Percentiles rank a stretch among this genome's conserved stretches.
These are phyloP conservation scores for Cylindrotheca closterium DNA, from an alignment of 108 stramenopile species.

Conservation along the genomic window DNA sequence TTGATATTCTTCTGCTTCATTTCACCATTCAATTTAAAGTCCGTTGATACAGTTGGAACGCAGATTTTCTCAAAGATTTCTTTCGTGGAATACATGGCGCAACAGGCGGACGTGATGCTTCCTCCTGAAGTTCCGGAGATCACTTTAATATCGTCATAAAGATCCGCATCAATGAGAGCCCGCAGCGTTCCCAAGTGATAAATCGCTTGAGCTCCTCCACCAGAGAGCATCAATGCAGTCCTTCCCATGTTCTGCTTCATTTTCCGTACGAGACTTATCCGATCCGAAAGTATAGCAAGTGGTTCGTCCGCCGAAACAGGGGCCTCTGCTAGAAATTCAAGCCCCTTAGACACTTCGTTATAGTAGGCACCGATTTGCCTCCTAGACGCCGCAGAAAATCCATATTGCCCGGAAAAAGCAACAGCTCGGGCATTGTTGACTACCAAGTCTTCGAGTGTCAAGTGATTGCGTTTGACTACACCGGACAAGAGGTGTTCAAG, in stretches of 20 bases:
- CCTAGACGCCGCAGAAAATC: constrained; percentile 54
- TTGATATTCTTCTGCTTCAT: constrained; percentile 77
- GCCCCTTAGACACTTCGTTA: constrained; percentile 68
- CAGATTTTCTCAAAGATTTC: constrained; percentile 82
- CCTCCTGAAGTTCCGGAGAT: constrained; percentile 92
- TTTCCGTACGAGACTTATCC: constrained; percentile 67
- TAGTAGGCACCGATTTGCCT: constrained; percentile 65
- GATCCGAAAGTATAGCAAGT: constrained; percentile 49
- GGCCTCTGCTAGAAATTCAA: constrained; percentile 67
- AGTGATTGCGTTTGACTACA: constrained; percentile 89
- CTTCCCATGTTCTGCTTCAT: constrained; percentile 89
- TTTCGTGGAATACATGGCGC: constrained; percentile 71
- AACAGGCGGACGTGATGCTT: constrained; percentile 88
- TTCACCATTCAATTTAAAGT: constrained; percentile 78
- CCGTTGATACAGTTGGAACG: constrained; percentile 79
- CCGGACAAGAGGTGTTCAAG: constrained; percentile 74
- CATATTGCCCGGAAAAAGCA: constrained; percentile 69
- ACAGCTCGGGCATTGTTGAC: constrained; percentile 71
- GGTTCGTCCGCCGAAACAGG: constrained; percentile 3
- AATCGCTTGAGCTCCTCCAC: constrained; percentile 93
- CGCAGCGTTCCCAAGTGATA: constrained; percentile 91
- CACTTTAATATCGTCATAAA: constrained; percentile 83
- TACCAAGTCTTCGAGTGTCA: constrained; percentile 78
- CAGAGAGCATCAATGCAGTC: constrained; percentile 88
- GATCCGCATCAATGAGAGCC: constrained; percentile 71